Evolutionary conservation across 179 eudicot species (phyloP).

Genomic region (Pouteria campechiana): DNA sequence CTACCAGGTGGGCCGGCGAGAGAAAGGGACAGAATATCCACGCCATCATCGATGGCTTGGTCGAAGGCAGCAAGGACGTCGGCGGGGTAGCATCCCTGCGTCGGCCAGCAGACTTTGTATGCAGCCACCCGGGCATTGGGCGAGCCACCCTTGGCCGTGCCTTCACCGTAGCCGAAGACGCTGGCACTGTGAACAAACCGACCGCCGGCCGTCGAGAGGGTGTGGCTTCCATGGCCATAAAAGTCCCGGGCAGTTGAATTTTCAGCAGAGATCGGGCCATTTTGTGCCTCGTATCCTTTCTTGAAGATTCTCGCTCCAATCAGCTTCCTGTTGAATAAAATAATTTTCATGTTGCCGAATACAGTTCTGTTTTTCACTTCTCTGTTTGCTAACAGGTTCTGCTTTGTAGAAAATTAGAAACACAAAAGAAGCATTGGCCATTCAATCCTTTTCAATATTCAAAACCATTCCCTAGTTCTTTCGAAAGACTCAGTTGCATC

Average conservation of each 20-base stretch:
- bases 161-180: conserved; percentile 18
- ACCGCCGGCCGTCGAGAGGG: conserved; percentile 64
- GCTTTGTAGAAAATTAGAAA: no score
- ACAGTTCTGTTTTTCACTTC: no score
- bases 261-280: conserved; percentile 1
- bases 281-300: conserved; percentile 15
- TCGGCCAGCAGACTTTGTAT: conserved; percentile 56
- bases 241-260: conserved; percentile 25
- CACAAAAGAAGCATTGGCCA: conserved; percentile 8
- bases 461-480: no score
- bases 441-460: no score
- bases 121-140: conserved; percentile 61
- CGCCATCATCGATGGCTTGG: conserved; percentile 23
- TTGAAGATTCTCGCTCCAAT: conserved; percentile 57
- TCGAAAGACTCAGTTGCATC: no score
- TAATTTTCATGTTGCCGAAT: no score
- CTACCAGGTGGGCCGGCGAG: conserved; percentile 12
- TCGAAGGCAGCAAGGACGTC: conserved; percentile 28
- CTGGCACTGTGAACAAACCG: conserved; percentile 30
- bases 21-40: conserved; percentile 28
- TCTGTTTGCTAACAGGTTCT: no score
- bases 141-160: conserved; percentile 65
- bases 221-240: conserved; percentile 60
- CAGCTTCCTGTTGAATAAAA: conserved; percentile 31
- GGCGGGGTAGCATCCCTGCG: conserved; percentile 16